phyloP scores from a whole-genome alignment of 1,284 basidiomycete species.

The Ustilago shanxiensis region DNA sequence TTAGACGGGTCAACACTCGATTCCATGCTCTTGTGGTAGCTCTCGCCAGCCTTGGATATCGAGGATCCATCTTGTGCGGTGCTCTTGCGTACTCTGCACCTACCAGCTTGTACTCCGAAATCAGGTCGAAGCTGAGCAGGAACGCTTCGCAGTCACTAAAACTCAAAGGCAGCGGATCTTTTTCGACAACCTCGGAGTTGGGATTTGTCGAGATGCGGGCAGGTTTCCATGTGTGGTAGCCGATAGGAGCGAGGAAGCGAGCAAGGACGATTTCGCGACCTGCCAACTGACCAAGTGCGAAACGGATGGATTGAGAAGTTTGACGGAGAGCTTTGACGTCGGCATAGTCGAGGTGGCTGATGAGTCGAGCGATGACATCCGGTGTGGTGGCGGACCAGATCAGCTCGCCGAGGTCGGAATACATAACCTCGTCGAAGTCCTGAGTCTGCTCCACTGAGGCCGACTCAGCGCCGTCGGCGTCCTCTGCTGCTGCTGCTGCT shows the following conservation, averaged over 20 bases:
- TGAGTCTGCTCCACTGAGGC: not conserved
- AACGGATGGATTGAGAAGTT: constrained; percentile 55
- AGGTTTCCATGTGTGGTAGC: constrained; percentile 58
- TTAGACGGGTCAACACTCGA: constrained; percentile 68
- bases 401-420: constrained; percentile 59
- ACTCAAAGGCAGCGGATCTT: constrained; percentile 61
- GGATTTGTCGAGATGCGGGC: constrained; percentile 12
- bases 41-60: constrained; percentile 65
- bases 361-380: constrained; percentile 53
- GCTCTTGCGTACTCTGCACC: constrained; percentile 52
- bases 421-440: constrained; percentile 46
- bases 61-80: constrained; percentile 62
- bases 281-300: constrained; percentile 41
- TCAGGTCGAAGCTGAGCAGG: constrained; percentile 57
- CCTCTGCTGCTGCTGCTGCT: not conserved
- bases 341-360: constrained; percentile 58
- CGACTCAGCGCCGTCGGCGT: not conserved
- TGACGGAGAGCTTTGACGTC: constrained; percentile 65
- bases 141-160: constrained; percentile 66
- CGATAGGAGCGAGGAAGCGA: constrained; percentile 62
- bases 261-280: constrained; percentile 58
- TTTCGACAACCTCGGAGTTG: constrained; percentile 11
- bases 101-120: constrained; percentile 59
- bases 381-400: constrained; percentile 59
- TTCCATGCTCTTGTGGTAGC: constrained; percentile 70